Base-by-base conservation (phyloP, 495 filamentous ascomycete species). In the Talaromyces proteolyticus region DNA sequence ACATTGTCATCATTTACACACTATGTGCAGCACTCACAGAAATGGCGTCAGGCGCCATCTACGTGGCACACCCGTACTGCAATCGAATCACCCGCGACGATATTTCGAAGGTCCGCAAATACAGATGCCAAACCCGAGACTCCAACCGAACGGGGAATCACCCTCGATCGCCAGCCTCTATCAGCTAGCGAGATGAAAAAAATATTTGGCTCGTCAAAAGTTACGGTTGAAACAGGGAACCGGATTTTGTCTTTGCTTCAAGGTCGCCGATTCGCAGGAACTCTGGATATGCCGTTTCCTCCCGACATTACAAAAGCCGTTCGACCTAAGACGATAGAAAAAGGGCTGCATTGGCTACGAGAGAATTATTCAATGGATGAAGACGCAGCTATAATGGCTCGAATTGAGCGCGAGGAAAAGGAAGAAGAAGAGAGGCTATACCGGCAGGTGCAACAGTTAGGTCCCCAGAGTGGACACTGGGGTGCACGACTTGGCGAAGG, bases 321-420 rank as follows among this genome's bases (percentile, higher is more conserved):
- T 16, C 53, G 53, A 49, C 58, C 66, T 52, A 44, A 53, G 18
- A 62, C 64, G 5, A 50, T 72, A 20, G 64, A 75, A 19, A 67
- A 58, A 37, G 90, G 76, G 0, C 66, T 95, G 44, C 58, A 69
- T 41, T 94, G 86, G 66, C 75, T 96, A 7, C 83, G 91, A 21
- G 60, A 64, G 18, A 73, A 77, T 22, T 77, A 86, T 26, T 82
- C 86, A 0, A 67, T 95, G 4, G 88, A 96, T 50, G 91, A 96
- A 60, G 76, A 91, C 52, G 77, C 72, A 5, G 78, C 78, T 0
- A 80, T 82, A 5, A 51, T 89, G 24, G 72, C 69, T 2, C 81
- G 79, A 39, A 67, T 87, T 25, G 86, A 88, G 53, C 68, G 65
- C 37, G 82, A 84, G 57, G 70, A 79, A 22, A 55, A 51, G 6